Evolutionary conservation across 495 filamentous ascomycete species (phyloP).

Genomic region (Cercophora samala): DNA sequence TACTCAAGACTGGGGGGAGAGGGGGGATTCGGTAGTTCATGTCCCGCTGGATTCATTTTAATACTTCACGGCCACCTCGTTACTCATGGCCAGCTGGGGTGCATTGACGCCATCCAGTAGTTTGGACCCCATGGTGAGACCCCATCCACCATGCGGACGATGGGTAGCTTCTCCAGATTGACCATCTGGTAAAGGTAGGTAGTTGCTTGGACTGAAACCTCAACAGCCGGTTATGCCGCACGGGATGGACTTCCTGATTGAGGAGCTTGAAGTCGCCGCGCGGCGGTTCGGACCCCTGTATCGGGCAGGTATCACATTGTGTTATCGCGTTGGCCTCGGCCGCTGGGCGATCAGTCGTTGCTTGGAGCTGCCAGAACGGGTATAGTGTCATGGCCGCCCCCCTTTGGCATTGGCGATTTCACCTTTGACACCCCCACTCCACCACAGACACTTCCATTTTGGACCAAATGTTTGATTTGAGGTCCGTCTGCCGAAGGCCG

Average conservation of each 20-base stretch:
- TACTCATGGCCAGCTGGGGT: background rate
- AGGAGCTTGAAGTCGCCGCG: constrained; percentile 6
- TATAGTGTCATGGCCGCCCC: constrained; percentile 8
- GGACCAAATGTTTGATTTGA: background rate
- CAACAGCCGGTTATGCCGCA: background rate
- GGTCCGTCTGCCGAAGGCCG: background rate
- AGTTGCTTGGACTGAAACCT: background rate
- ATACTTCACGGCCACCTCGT: background rate
- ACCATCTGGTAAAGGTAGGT: background rate
- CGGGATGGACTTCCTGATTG: constrained; percentile 12
- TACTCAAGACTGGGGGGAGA: background rate
- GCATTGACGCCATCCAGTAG: background rate
- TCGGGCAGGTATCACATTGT: constrained; percentile 10
- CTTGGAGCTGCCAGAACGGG: constrained; percentile 14
- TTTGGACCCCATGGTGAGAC: background rate
- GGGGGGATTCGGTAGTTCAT: background rate
- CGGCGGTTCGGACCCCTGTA: constrained; percentile 6
- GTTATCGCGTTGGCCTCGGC: constrained; percentile 6
- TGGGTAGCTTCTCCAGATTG: background rate
- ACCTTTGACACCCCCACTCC: background rate
- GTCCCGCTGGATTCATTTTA: background rate
- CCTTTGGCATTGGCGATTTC: background rate
- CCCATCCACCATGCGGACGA: background rate
- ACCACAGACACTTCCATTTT: background rate
- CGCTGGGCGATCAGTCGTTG: background rate